Evolutionary conservation across 2,329 filamentous ascomycete genomes (phyloP).

Genomic region (Monilinia laxa): DNA sequence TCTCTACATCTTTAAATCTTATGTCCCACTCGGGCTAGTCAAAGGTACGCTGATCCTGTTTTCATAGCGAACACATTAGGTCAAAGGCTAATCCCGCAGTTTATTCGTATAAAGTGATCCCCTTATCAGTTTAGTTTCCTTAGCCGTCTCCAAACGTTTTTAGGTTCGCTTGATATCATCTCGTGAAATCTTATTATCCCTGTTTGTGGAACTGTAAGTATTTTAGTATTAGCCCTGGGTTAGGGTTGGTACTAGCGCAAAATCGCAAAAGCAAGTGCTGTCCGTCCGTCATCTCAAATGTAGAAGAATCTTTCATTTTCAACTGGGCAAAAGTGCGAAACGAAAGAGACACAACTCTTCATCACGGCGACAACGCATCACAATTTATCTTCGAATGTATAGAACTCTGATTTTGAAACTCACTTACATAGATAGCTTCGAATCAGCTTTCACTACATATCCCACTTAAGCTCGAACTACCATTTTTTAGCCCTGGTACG

Average conservation of each 20-base stretch:
- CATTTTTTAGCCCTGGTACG: slow-evolving; percentile 4
- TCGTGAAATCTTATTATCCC: neutral
- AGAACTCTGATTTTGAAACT: neutral
- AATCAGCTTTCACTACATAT: neutral
- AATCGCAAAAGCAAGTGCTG: slow-evolving; percentile 16
- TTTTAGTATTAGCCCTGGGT: slow-evolving; percentile 9
- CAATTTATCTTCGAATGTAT: neutral
- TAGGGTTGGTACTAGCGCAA: slow-evolving; percentile 1
- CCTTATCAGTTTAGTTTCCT: slow-evolving; percentile 13
- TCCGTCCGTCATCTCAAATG: slow-evolving; percentile 19
- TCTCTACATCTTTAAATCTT: too few relatives aligned
- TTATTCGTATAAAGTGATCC: neutral
- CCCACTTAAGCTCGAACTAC: neutral
- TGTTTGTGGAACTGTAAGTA: neutral
- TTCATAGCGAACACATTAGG: too few relatives aligned
- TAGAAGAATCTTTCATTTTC: slow-evolving; percentile 23
- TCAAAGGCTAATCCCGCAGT: neutral
- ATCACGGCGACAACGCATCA: neutral
- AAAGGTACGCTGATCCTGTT: neutral
- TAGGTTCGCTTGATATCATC: slow-evolving; percentile 1
- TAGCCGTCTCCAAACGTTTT: slow-evolving; percentile 11
- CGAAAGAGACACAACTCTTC: neutral
- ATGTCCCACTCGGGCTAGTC: neutral
- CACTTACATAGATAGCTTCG: neutral
- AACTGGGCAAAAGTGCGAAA: slow-evolving; percentile 17